Evolutionary conservation across 805 yeast species (phyloP), one percentile per base, ranked within the genome.

Genomic region (Candida taoyuanica): DNA sequence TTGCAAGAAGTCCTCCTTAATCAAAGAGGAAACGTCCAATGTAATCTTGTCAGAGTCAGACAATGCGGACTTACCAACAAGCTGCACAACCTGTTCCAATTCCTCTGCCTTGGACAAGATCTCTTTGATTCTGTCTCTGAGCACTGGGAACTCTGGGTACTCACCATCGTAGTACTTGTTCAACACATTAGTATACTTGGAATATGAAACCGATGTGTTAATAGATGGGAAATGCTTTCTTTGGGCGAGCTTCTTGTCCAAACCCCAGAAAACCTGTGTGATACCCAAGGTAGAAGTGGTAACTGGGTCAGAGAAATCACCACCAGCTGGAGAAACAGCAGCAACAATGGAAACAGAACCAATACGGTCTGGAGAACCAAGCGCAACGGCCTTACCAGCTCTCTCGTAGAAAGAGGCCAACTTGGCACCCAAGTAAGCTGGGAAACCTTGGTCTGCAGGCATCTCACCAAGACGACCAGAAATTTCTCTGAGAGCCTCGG

Each of bases 361-460:
- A 51, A 76, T 60, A 73, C 99, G 88, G 54, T 85, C 85, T 48
- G 99, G 99, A 43, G 95, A 86, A 59, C 99, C 99, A 44, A 93
- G 74, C 3, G 96, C 91, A 56, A 81, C 73, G 31, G 96, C 95
- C 64, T 84, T 87, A 71, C 99, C 99, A 33, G 99, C 99, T 73
- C 99, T 87, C 73, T 93, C 99, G 68, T 93, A 93, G 78, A 93
- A 93, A 40, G 98, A 91, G 41, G 99, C 98, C 58, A 93, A 77
- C 64, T 93, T 93, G 37, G 99, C 96, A 72, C 98, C 98, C 64
- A 93, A 75, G 65, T 93, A 93, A 36, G 99, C 99, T 46, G 99
- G 99, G 93, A 89, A 93, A 74, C 99, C 99, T 74, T 94, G 98
- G 70, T 93, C 99, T 46, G 99, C 99, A 63, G 99, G 99, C 99